These are phyloP conservation scores for Mycena crocata DNA, from an alignment of 768 basidiomycete genomes.

Conservation along the genomic window DNA sequence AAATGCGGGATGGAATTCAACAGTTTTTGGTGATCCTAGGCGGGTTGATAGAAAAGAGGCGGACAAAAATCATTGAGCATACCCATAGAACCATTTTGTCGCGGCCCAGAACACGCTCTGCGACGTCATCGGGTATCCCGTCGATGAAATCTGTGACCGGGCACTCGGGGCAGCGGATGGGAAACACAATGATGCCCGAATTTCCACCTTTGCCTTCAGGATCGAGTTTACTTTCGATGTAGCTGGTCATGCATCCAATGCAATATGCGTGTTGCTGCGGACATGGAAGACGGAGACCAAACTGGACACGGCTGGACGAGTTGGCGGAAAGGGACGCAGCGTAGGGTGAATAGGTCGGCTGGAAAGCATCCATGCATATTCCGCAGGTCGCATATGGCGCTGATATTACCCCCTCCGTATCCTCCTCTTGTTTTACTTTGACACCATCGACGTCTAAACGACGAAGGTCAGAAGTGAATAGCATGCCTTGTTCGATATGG, in stretches of 20 bases:
- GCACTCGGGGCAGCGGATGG: constrained; percentile 53
- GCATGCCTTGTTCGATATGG: neutral
- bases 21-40: constrained; percentile 49
- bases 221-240: constrained; percentile 50
- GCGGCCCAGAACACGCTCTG: constrained; percentile 44
- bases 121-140: constrained; percentile 51
- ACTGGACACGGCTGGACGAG: constrained; percentile 47
- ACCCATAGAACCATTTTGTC: constrained; percentile 52
- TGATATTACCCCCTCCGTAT: constrained; percentile 14
- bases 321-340: constrained; percentile 47
- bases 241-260: constrained; percentile 46
- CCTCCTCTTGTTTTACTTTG: constrained; percentile 28
- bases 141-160: constrained; percentile 43
- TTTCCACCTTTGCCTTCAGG: constrained; percentile 46
- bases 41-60: neutral
- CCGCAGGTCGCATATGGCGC: constrained; percentile 45
- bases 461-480: neutral
- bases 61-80: neutral
- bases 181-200: constrained; percentile 46
- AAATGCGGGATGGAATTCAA: constrained; percentile 48
- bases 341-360: constrained; percentile 46
- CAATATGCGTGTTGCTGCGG: constrained; percentile 50
- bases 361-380: constrained; percentile 54
- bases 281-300: constrained; percentile 50
- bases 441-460: constrained; percentile 28